Percentiles rank a stretch among this genome's conserved stretches.
These are phyloP conservation scores for Penicillium oxalicum DNA, from an alignment of 2,329 filamentous ascomycete genomes.

Conservation along the genomic window DNA sequence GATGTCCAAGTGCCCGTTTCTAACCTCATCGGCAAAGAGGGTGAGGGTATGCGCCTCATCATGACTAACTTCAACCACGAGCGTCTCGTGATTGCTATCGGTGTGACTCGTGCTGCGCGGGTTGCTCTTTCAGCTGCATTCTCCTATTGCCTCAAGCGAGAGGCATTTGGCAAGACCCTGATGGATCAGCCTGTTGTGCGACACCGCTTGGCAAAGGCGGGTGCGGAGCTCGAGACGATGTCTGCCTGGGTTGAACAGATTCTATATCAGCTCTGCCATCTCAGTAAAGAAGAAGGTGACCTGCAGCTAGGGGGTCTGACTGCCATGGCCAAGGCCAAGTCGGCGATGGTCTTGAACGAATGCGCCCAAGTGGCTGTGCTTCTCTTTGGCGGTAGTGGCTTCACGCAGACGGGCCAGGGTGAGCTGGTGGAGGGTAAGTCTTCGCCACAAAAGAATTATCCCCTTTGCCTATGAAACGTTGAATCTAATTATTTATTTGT, in stretches of 20 bases:
- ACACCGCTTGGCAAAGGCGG: conserved; percentile 65
- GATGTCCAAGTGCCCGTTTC: conserved; percentile 65
- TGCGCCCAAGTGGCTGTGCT: conserved; percentile 64
- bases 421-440: conserved; percentile 62
- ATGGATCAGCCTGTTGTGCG: conserved; percentile 71
- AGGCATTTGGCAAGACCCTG: conserved; percentile 62
- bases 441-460: neutral
- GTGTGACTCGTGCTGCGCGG: conserved; percentile 56
- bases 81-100: conserved; percentile 60
- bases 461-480: neutral
- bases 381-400: conserved; percentile 69
- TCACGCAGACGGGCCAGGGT: conserved; percentile 63
- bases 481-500: conserved; percentile 17
- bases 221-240: conserved; percentile 61
- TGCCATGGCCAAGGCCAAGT: conserved; percentile 65
- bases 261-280: conserved; percentile 59
- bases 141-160: conserved; percentile 58
- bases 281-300: conserved; percentile 46
- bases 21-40: conserved; percentile 65
- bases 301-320: conserved; percentile 63
- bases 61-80: conserved; percentile 81
- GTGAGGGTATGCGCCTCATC: conserved; percentile 65
- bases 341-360: conserved; percentile 65
- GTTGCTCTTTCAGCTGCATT: conserved; percentile 57
- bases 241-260: conserved; percentile 69